phyloP scores from a whole-genome alignment of 2,329 filamentous ascomycete species.

The Exophiala phaeomuriformis region DNA sequence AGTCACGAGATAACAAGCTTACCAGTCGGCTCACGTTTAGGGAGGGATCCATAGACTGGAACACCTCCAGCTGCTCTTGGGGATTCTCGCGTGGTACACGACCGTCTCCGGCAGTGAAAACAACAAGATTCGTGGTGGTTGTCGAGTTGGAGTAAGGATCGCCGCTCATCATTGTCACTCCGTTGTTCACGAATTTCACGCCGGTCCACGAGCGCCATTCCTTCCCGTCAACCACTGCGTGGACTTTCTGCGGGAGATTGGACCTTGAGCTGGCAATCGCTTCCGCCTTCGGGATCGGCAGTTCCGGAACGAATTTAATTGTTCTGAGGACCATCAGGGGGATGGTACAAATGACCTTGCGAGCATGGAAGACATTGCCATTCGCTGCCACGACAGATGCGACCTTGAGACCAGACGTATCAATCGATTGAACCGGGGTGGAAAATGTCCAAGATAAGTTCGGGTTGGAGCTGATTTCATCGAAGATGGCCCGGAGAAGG shows the following conservation, averaged over 20 bases:
- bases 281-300: conserved; percentile 31
- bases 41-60: neutral
- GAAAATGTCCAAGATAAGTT: conserved; percentile 37
- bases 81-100: neutral
- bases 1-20: neutral
- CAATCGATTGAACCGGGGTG: conserved; percentile 33
- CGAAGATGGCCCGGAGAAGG: conserved; percentile 41
- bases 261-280: conserved; percentile 38
- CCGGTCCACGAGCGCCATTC: neutral
- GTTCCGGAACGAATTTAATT: conserved; percentile 37
- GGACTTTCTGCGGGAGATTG: conserved; percentile 43
- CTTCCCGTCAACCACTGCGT: conserved; percentile 21
- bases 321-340: conserved; percentile 41
- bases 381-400: conserved; percentile 33
- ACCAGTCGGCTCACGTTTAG: neutral
- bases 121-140: neutral
- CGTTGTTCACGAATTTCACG: neutral
- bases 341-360: conserved; percentile 37
- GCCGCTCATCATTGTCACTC: neutral
- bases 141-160: neutral
- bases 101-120: neutral
- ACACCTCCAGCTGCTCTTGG: neutral
- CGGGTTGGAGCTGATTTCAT: conserved; percentile 31
- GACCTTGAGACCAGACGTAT: conserved; percentile 23
- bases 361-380: conserved; percentile 29